Conservation (phyloP, 371 early-diverging fungal genomes). For the Rhizopus delemar region DNA sequence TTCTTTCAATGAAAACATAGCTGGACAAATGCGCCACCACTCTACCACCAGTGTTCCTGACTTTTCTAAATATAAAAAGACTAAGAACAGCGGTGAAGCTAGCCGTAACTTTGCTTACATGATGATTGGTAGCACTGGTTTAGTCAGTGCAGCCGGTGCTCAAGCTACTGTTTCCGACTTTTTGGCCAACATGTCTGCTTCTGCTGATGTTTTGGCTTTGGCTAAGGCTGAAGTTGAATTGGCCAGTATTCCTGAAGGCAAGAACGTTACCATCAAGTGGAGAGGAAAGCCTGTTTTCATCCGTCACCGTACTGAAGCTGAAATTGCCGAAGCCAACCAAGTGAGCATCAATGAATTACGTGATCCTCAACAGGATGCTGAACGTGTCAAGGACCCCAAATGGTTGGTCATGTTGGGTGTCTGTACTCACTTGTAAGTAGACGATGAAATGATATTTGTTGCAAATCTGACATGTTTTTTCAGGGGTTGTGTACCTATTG, state of each 20-base stretch:
- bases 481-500: slow-evolving; percentile 94
- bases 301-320: slow-evolving; percentile 91
- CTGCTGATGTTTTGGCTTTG: slow-evolving; percentile 94
- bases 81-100: slow-evolving; percentile 58
- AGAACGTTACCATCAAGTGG: slow-evolving; percentile 95
- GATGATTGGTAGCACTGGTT: slow-evolving; percentile 90
- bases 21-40: slow-evolving; percentile 37
- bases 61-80: slow-evolving; percentile 63
- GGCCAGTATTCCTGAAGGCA: slow-evolving; percentile 89
- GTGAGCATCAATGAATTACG: slow-evolving; percentile 78
- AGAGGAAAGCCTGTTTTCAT: slow-evolving; percentile 97
- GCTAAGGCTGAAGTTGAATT: slow-evolving; percentile 95
- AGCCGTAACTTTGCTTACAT: slow-evolving; percentile 85
- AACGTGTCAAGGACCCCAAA: slow-evolving; percentile 87
- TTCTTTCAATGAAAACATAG: not conserved
- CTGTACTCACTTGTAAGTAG: slow-evolving; percentile 87
- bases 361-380: slow-evolving; percentile 88
- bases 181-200: slow-evolving; percentile 86
- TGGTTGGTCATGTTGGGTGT: slow-evolving; percentile 97
- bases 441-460: not conserved
- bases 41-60: slow-evolving; percentile 63
- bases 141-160: slow-evolving; percentile 80
- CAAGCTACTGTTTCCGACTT: slow-evolving; percentile 90
- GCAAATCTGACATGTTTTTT: not conserved
- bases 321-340: slow-evolving; percentile 87